phyloP scores from a whole-genome alignment of 345 rosid genomes.

The Schrenkiella parvula region DNA sequence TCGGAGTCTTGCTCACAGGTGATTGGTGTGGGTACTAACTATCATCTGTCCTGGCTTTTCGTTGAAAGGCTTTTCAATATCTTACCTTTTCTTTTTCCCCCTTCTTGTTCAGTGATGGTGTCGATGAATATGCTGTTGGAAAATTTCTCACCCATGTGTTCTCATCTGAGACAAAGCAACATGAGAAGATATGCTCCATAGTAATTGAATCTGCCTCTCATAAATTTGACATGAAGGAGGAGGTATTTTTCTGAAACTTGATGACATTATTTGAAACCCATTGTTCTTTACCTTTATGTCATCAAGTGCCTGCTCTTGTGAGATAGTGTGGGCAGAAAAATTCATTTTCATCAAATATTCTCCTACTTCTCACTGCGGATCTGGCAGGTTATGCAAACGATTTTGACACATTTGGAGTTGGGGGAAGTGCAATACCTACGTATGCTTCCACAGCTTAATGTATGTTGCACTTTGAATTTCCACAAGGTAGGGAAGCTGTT shows the following conservation, averaged over 20 bases:
- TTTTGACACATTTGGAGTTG: constrained; percentile 85
- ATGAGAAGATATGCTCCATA: constrained; percentile 55
- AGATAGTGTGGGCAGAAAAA: not conserved
- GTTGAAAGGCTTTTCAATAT: not conserved
- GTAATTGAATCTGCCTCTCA: constrained; percentile 74
- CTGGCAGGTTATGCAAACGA: constrained; percentile 86
- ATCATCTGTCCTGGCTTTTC: not conserved
- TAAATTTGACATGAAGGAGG: constrained; percentile 87
- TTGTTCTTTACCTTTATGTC: not conserved
- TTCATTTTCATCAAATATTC: not conserved
- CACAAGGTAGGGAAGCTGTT: constrained; percentile 61
- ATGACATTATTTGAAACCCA: not conserved
- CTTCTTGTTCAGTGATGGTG: constrained; percentile 70
- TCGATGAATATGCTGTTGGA: constrained; percentile 85
- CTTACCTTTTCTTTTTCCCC: not conserved
- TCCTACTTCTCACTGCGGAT: constrained; percentile 11
- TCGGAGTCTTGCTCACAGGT: constrained; percentile 93
- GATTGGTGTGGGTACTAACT: constrained; percentile 7
- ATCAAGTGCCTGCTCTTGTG: constrained; percentile 3
- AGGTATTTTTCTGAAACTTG: constrained; percentile 44
- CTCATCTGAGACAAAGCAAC: constrained; percentile 38
- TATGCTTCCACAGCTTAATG: constrained; percentile 66
- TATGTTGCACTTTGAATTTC: constrained; percentile 79
- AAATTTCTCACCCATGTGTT: constrained; percentile 78
- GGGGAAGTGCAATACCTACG: constrained; percentile 77